phyloP scores from a whole-genome alignment of 2,329 filamentous ascomycete genomes.

The Fusarium heterosporum region DNA sequence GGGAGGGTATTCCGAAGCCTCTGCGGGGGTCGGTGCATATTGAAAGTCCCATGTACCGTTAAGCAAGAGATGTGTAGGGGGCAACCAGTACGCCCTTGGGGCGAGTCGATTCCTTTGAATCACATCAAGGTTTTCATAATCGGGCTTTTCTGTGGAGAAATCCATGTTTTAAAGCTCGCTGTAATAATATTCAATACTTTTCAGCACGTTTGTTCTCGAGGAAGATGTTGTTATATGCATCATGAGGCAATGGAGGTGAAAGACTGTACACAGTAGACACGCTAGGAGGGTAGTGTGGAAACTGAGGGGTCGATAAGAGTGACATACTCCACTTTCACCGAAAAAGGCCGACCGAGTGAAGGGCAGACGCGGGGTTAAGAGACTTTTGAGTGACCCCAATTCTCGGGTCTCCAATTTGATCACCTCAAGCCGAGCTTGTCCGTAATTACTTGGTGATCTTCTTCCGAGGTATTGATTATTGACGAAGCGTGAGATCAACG shows the following conservation, averaged over 20 bases:
- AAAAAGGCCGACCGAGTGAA: constrained; percentile 2
- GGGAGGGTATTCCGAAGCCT: constrained; percentile 2
- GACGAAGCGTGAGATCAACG: no score
- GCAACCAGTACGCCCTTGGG: constrained; percentile 17
- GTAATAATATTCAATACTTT: neutral
- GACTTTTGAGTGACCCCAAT: no score
- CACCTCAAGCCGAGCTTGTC: no score
- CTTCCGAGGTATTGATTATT: no score
- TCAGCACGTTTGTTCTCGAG: rapidly evolving
- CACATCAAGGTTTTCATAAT: constrained; percentile 19
- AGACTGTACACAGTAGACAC: neutral
- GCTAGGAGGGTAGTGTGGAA: neutral
- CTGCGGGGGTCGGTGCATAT: constrained; percentile 1
- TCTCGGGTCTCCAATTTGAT: no score
- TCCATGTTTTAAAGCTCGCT: neutral
- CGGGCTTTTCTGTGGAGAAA: neutral
- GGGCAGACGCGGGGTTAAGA: no score
- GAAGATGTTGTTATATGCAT: neutral
- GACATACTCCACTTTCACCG: constrained; percentile 14
- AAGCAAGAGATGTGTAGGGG: constrained; percentile 10
- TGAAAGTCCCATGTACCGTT: constrained; percentile 25
- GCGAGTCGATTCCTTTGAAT: constrained; percentile 16
- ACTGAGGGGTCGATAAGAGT: constrained; percentile 6
- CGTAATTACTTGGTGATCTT: no score
- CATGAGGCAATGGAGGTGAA: neutral